Evolutionary conservation across 108 stramenopile species (phyloP), one percentile per base, ranked within the genome.

Genomic region (Cyclotella kingstonii): DNA sequence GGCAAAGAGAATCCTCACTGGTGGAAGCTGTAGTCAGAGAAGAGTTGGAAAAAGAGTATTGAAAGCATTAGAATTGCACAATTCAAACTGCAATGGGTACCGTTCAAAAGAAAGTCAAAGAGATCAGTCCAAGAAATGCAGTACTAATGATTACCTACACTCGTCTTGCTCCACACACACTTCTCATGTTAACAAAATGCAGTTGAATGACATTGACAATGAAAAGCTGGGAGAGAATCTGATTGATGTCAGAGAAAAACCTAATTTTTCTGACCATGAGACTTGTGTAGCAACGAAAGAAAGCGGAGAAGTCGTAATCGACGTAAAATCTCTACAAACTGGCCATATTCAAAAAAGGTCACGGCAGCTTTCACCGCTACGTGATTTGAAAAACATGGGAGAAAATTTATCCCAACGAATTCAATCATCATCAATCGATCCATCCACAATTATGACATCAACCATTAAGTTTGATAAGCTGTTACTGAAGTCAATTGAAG

Each of bases 11-110:
- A 28, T 73, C 6, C 5, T 64, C 43, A 58, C 60, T 14, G 63
- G 72, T 33, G 69, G 74, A 36, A 76, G 69, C 52, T 88, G 85
- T 61, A 80, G 81, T 23, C 92, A 93, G 75, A 54, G 72, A 31
- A 82, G 71, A 66, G 55, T 88, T 8, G 54, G 73, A 14, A 77
- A 54, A 47, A 76, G 60, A 33, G 36, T 89, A 54, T 19, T 76
- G 10, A 57, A 69, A n/a, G 59, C 68, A 18, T 57, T 85, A 11
- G 46, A 66, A 18, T 25, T 23, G 14, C 56, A 62, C 39, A 67
- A 77, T 46, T 53, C 44, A 7, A 66, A 66, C 57, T 55, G 60
- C 40, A 42, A 22, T 23, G 43, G 22, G 38, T 43, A 26, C 36
- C 5, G 2, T 22, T 10, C 15, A 38, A 17, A 25, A 49, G 5